These are phyloP conservation scores for Torrubiella hemipterigena DNA, from an alignment of 2,329 filamentous ascomycete species.

Conservation along the genomic window DNA sequence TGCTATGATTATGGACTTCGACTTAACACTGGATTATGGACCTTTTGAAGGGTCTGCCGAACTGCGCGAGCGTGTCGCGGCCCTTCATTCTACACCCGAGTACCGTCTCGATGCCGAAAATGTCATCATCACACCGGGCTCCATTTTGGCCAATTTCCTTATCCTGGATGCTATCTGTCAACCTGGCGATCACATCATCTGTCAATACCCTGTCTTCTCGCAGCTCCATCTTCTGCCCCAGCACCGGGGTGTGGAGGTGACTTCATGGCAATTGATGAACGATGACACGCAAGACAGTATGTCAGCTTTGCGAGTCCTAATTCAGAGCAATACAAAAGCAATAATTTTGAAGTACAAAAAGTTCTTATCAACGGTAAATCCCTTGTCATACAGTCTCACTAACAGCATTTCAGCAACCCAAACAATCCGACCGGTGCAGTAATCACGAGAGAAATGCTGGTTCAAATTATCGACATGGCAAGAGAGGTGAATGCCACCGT, in stretches of 20 bases:
- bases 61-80: constrained; percentile 4
- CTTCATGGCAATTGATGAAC: constrained; percentile 54
- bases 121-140: constrained; percentile 62
- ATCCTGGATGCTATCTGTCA: constrained; percentile 57
- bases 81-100: constrained; percentile 2
- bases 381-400: background rate
- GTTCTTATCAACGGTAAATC: background rate
- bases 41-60: background rate
- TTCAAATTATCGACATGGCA: background rate
- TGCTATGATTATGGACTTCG: background rate
- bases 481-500: background rate
- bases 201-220: constrained; percentile 73
- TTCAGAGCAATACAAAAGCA: constrained; percentile 55
- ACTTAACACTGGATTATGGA: background rate
- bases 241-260: constrained; percentile 61
- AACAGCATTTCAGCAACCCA: background rate
- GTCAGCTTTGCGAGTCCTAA: constrained; percentile 49
- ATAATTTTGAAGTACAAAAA: constrained; percentile 4
- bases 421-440: background rate
- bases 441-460: background rate
- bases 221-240: constrained; percentile 65
- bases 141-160: constrained; percentile 67
- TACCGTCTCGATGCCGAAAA: constrained; percentile 31
- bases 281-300: constrained; percentile 50
- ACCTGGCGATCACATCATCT: constrained; percentile 68